Conservation (phyloP, 164 flowering plant genomes). For the Brasenia schreberi region DNA sequence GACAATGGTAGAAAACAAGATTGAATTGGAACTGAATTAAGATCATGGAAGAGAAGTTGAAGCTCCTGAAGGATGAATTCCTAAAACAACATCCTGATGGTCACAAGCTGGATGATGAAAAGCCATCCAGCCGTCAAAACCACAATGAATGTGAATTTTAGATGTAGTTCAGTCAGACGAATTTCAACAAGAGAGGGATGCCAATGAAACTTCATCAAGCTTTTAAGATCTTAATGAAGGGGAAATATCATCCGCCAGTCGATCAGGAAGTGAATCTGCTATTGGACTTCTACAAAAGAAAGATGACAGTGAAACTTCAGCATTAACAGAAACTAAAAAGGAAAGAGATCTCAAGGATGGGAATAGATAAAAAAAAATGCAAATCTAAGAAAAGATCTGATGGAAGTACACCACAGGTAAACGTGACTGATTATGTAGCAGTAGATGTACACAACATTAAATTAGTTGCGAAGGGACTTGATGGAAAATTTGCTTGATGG, state of each 20-base stretch:
- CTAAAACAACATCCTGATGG: too few relatives aligned
- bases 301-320: neutral
- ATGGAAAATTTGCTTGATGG: constrained; percentile 76
- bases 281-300: neutral
- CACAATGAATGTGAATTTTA: neutral
- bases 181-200: neutral
- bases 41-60: too few relatives aligned
- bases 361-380: constrained; percentile 47
- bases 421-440: constrained; percentile 87
- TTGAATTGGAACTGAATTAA: too few relatives aligned
- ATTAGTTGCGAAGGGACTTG: constrained; percentile 66
- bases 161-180: neutral
- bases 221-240: too few relatives aligned
- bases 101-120: too few relatives aligned
- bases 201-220: neutral
- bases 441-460: constrained; percentile 81
- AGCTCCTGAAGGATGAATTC: too few relatives aligned
- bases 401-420: constrained; percentile 39
- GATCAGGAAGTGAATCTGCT: neutral
- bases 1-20: too few relatives aligned
- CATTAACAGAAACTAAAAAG: neutral
- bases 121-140: neutral
- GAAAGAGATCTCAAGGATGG: neutral
- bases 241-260: too few relatives aligned
- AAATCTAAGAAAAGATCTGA: constrained; percentile 55